A percentile compares a stretch with the other conserved stretches of the same genome.
Conservation (phyloP, 345 rosid genomes). For the Angophora floribunda region DNA sequence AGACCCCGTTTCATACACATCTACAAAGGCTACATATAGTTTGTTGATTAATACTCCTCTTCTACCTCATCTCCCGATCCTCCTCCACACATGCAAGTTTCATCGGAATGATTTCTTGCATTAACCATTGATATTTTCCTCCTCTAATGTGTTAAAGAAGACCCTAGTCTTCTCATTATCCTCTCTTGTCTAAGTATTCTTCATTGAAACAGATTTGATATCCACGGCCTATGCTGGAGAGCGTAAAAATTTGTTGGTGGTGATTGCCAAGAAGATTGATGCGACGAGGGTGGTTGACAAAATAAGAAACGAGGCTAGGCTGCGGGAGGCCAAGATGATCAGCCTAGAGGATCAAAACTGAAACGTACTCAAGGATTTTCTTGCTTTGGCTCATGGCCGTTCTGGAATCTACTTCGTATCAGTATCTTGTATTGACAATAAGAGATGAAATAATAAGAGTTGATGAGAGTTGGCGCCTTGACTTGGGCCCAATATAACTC, state of each 20-base stretch:
- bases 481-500: too few species aligned
- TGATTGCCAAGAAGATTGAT: neutral
- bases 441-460: too few species aligned
- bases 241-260: neutral
- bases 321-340: neutral
- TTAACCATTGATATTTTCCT: too few species aligned
- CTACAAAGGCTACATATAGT: neutral
- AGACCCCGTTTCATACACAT: neutral
- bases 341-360: fast-evolving
- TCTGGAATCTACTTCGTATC: too few species aligned
- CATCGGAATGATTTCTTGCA: too few species aligned
- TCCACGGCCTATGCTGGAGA: neutral
- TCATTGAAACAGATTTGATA: too few species aligned
- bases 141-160: neutral
- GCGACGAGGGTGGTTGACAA: neutral
- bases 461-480: too few species aligned
- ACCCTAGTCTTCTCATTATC: neutral
- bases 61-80: too few species aligned
- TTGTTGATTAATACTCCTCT: too few species aligned
- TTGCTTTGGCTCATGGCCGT: too few species aligned
- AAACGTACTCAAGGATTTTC: neutral
- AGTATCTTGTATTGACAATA: too few species aligned
- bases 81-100: too few species aligned
- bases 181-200: neutral
- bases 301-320: neutral